Percentiles rank a stretch among this genome's conserved stretches.
Conservation (phyloP, 2,329 filamentous ascomycete species). For the Penicillium sumatraense region DNA sequence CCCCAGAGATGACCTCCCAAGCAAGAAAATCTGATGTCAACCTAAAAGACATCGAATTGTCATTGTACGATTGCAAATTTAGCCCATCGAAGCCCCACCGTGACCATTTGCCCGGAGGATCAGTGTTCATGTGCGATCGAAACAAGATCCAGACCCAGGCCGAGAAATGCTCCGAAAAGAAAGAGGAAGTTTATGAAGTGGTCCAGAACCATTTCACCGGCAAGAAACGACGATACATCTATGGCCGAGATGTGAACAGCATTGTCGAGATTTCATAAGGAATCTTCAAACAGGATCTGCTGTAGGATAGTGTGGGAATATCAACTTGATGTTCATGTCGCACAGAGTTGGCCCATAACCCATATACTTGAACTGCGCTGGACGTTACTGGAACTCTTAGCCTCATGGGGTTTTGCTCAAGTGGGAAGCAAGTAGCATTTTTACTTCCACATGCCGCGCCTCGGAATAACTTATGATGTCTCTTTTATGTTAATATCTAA, state of each 20-base stretch:
- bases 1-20: no score
- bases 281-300: background rate
- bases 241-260: background rate
- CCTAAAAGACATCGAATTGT: background rate
- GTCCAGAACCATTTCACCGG: constrained; percentile 4
- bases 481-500: background rate
- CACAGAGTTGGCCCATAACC: no score
- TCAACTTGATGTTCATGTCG: no score
- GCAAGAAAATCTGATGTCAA: background rate
- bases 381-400: background rate
- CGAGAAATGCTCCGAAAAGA: background rate
- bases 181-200: constrained; percentile 7
- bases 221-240: constrained; percentile 3
- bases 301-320: no score
- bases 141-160: background rate
- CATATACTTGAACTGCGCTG: background rate
- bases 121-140: background rate
- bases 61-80: background rate
- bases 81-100: background rate
- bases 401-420: background rate
- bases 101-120: background rate
- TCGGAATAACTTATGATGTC: background rate
- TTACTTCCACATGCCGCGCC: background rate
- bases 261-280: background rate
- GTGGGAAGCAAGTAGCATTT: background rate